Evolutionary conservation across 345 rosid species (phyloP).

Genomic region (Ricinus communis): DNA sequence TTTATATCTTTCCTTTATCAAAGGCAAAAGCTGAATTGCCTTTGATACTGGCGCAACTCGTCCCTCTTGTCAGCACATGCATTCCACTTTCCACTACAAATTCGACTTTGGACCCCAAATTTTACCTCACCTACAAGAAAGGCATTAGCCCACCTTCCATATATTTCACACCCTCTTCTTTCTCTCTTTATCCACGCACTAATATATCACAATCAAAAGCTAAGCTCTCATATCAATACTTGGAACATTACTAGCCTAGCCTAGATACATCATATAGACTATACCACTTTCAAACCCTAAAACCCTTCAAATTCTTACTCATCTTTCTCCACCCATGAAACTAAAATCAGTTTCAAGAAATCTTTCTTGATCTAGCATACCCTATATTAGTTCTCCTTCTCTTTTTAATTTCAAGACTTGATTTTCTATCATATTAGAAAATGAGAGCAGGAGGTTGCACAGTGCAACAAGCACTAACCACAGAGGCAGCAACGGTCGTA

Average conservation of each 20-base stretch:
- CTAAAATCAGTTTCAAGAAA: constrained; percentile 17
- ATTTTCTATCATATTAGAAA: not conserved
- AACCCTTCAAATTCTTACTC: not conserved
- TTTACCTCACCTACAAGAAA: constrained; percentile 34
- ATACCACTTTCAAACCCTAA: not conserved
- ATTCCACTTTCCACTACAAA: constrained; percentile 89
- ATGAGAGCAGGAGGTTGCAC: constrained; percentile 40
- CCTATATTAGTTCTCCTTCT: not conserved
- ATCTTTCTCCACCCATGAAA: constrained; percentile 24
- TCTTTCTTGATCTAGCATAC: constrained; percentile 18
- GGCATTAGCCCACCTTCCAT: constrained; percentile 19
- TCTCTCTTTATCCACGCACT: constrained; percentile 26
- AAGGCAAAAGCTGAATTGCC: constrained; percentile 71
- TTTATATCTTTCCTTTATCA: constrained; percentile 30
- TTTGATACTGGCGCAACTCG: constrained; percentile 62
- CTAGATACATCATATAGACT: no score
- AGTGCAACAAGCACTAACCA: constrained; percentile 32
- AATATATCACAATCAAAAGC: not conserved
- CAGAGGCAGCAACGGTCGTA: constrained; percentile 30
- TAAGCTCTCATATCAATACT: no score
- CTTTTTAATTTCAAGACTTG: not conserved
- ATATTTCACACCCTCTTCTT: constrained; percentile 17
- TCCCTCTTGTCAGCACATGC: constrained; percentile 89
- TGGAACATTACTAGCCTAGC: no score
- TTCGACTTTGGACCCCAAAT: constrained; percentile 62